Evolutionary conservation across 768 basidiomycete genomes (phyloP).

Genomic region (Rhodocollybia butyracea): DNA sequence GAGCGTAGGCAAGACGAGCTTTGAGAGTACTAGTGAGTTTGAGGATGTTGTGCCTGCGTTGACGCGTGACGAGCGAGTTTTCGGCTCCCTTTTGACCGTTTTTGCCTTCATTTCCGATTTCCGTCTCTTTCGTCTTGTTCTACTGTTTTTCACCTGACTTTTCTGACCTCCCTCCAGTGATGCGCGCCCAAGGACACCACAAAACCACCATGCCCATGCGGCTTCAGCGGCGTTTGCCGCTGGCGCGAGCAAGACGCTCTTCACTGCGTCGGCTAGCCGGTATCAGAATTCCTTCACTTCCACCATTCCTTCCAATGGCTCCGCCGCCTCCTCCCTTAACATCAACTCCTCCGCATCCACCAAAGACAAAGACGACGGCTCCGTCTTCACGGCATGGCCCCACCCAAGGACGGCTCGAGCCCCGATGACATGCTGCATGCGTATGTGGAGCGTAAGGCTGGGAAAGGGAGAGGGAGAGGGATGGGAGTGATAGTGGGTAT

Average conservation of each 20-base stretch:
- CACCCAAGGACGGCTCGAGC: conserved; percentile 18
- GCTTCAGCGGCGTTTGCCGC: too few species aligned
- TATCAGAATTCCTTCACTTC: conserved; percentile 13
- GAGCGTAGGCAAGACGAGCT: background rate
- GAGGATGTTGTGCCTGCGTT: conserved; percentile 72
- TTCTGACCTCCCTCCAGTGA: conserved; percentile 46
- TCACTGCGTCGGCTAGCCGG: conserved; percentile 46
- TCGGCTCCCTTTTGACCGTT: background rate
- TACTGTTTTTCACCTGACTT: too few species aligned
- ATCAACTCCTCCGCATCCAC: conserved; percentile 4
- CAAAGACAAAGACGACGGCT: background rate
- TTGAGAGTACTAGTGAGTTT: conserved; percentile 23
- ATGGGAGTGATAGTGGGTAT: too few species aligned
- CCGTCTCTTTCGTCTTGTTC: background rate
- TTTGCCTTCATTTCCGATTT: background rate
- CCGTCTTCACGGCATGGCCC: conserved; percentile 3
- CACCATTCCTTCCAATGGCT: background rate
- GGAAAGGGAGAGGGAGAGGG: too few species aligned
- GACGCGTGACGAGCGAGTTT: conserved; percentile 49
- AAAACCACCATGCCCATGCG: too few species aligned
- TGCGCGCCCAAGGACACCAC: conserved; percentile 55
- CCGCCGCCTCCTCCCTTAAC: conserved; percentile 19
- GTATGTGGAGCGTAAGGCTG: conserved; percentile 49
- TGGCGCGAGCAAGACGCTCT: conserved; percentile 17
- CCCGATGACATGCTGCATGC: conserved; percentile 74